These are phyloP conservation scores for Podaxis sp. DNA, from an alignment of 768 basidiomycete species.

Conservation along the genomic window DNA sequence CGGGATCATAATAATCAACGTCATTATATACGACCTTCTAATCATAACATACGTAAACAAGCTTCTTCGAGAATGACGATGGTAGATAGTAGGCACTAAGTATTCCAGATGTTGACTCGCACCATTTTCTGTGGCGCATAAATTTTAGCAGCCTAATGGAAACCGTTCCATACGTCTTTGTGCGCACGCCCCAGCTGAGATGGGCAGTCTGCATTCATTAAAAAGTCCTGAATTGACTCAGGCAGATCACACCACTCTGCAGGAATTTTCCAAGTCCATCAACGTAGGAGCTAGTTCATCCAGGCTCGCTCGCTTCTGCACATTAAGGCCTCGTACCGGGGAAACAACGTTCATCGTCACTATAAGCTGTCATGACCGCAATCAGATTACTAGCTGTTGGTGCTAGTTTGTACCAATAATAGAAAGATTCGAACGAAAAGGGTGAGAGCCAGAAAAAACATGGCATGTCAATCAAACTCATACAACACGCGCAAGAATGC, in stretches of 20 bases:
- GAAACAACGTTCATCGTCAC: conserved; percentile 13
- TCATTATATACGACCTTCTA: neutral
- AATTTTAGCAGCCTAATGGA: too few relatives aligned
- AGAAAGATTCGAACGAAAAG: neutral
- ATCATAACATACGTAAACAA: neutral
- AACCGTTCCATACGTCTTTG: too few relatives aligned
- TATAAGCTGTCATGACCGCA: conserved; percentile 2
- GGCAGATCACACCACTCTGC: neutral
- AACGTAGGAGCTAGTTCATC: neutral
- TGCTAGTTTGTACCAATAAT: conserved; percentile 18
- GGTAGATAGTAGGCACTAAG: too few relatives aligned
- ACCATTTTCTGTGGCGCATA: too few relatives aligned
- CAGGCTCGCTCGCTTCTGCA: neutral
- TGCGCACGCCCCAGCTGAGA: too few relatives aligned
- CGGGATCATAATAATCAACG: conserved; percentile 15
- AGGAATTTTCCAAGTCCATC: neutral
- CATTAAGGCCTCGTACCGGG: neutral
- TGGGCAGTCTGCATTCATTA: too few relatives aligned
- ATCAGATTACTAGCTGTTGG: conserved; percentile 3
- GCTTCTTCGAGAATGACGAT: too few relatives aligned
- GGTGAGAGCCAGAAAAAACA: neutral
- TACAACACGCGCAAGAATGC: neutral
- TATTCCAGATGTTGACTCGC: too few relatives aligned
- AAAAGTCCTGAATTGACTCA: neutral
- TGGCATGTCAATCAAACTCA: conserved; percentile 9